A percentile compares a stretch with the other conserved stretches of the same genome.
Conservation (phyloP, 768 basidiomycete genomes). For the Tylopilus felleus region DNA sequence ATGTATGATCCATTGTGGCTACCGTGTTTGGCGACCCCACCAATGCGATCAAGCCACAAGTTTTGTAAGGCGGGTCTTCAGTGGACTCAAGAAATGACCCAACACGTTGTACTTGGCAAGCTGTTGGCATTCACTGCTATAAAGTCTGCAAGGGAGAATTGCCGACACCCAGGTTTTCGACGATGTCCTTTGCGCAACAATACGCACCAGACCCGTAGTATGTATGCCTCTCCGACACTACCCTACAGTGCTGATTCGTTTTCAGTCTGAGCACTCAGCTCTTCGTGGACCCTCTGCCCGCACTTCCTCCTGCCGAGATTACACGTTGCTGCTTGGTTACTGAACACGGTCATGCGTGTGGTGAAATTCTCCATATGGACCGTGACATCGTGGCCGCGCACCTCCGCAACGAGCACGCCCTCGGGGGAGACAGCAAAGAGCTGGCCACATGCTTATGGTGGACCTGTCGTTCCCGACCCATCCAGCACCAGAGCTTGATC, state of each 20-base stretch:
- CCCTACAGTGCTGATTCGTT: background rate
- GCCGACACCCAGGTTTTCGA: no score
- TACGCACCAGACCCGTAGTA: background rate
- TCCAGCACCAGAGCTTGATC: background rate
- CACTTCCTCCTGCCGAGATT: background rate
- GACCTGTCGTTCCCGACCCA: background rate
- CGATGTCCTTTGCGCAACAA: no score
- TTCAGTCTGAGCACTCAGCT: background rate
- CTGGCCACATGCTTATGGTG: background rate
- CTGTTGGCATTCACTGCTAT: no score
- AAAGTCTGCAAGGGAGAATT: no score
- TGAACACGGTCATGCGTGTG: background rate
- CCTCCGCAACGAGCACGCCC: background rate
- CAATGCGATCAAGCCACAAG: no score
- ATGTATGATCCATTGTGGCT: no score
- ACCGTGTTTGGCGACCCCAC: no score
- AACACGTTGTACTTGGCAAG: no score
- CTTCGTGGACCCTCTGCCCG: background rate
- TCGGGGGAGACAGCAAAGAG: background rate
- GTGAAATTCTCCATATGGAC: background rate
- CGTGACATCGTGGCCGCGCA: background rate
- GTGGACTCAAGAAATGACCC: no score
- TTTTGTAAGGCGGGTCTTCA: no score
- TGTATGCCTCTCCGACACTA: background rate
- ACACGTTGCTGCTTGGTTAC: background rate